Conservation (phyloP, 2,329 filamentous ascomycete genomes). For the Byssoonygena ceratinophila region DNA sequence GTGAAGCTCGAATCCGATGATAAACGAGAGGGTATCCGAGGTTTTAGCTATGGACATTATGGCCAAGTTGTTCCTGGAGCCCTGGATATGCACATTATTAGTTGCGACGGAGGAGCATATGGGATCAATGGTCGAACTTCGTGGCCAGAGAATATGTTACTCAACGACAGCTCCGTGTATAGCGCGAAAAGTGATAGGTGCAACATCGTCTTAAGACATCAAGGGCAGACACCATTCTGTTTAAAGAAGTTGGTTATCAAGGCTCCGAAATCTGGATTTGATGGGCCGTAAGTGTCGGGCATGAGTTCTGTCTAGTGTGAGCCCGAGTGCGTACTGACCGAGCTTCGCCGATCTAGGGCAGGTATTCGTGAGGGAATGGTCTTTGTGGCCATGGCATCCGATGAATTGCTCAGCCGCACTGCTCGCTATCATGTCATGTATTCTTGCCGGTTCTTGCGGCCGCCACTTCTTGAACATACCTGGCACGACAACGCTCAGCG, state of each 20-base stretch:
- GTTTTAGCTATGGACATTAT: slow-evolving; percentile 71
- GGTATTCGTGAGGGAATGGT: slow-evolving; percentile 87
- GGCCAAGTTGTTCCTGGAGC: slow-evolving; percentile 77
- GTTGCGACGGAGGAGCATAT: slow-evolving; percentile 70
- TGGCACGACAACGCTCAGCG: slow-evolving; percentile 16
- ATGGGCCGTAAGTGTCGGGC: slow-evolving; percentile 60
- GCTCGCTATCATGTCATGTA: slow-evolving; percentile 67
- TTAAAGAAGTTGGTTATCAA: slow-evolving; percentile 81
- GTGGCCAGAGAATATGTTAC: slow-evolving; percentile 69
- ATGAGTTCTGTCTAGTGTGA: neutral
- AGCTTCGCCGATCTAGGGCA: slow-evolving; percentile 11
- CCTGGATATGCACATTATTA: slow-evolving; percentile 76
- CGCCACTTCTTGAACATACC: slow-evolving; percentile 19
- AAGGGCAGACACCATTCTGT: slow-evolving; percentile 68
- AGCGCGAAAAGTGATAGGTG: slow-evolving; percentile 80
- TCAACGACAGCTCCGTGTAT: slow-evolving; percentile 73
- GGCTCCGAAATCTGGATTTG: slow-evolving; percentile 62
- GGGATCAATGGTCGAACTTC: slow-evolving; percentile 50
- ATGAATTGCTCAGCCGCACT: slow-evolving; percentile 63
- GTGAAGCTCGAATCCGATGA: slow-evolving; percentile 60
- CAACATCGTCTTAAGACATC: slow-evolving; percentile 75
- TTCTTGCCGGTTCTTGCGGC: slow-evolving; percentile 19
- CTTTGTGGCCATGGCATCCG: slow-evolving; percentile 75
- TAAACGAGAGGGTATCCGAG: slow-evolving; percentile 36
- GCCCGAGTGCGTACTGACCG: neutral